Base-by-base conservation (phyloP, 345 rosid species). In the Arabis alpina region DNA sequence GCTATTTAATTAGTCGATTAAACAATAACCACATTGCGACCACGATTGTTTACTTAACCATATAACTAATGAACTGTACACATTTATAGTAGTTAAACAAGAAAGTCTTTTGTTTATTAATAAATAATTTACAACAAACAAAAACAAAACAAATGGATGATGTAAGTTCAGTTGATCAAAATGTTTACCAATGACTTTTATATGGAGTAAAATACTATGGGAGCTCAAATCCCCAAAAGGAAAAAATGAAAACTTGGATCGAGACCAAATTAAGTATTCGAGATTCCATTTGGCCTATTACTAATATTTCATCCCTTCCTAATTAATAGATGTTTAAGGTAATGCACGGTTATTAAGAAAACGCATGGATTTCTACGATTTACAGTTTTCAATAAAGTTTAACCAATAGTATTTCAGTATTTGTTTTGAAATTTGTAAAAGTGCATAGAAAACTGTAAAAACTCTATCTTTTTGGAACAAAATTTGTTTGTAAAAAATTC, bases 141-240 rank as follows among this genome's bases (percentile, higher is more conserved):
- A 2, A 11, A 3, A 12, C 34, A 48, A 60, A 65, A 78, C 32
- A 24, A 39, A 58, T 71, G 70, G 61, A 66, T 76, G 73, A 80
- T 58, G 77, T 56, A 53, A 51, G 72, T 72, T 77, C 69, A 66
- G 69, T 50, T 64, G 75, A 80, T 60, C 61, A 77, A 70, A 67
- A 54, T 50, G 66, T 43, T 67, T 74, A 66, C 37, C 53, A 73
- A 73, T 15, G 32, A 25, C 6, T 64, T 44, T 42, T 40, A 27
- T 57, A 8, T 60, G 37, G 25, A 42, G 12, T 5, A 48, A 8
- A 37, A 64, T 59, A 15, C 41, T 71, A 14, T 52, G 41, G 58
- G 55, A 68, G 36, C 57, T 78, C 74, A 51, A 78, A 80, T 80
- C 84, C 80, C 78, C 2, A 73, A 10, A 45, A 54, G 27, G 23